Base-by-base conservation (phyloP, 257 asterid genomes). In the Solanum sejunctum region DNA sequence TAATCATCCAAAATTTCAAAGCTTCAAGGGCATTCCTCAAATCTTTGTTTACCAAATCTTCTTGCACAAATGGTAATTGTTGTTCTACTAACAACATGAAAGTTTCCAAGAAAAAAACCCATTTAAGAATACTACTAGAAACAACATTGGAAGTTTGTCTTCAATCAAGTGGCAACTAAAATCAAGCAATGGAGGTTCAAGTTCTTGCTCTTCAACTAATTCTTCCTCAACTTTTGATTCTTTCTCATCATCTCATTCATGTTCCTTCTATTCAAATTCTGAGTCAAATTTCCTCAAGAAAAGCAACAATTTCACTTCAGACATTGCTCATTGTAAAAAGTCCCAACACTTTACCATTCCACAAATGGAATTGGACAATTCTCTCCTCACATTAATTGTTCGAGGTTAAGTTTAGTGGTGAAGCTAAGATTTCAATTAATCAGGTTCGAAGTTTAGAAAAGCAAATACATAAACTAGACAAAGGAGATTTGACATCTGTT, bases 281-380 rank as follows among this genome's bases (percentile, higher is more conserved):
- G 91, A 90, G 69, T 23, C 88, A 7, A 87, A 88, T 7, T 52
- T 83, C 7, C 86, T 83, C 15, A 87, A 93, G 85, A 88, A 93
- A 83, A 93, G 92, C 80, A 87, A 88, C 85, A 89, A 91, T 61
- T 90, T 84, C 3, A 90, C 86, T 5, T 49, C 70, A 20, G 93
- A 90, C 88, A 72, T 87, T 84, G 90, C 92, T 70, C 92, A 93
- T 66, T 92, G 96, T 91, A 92, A 92, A 87, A 91, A 85, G n/a
- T 90, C 96, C 64, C 90, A 89, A 21, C 87, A 89, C 80, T 67
- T 32, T 77, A 52, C 52, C 51, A 54, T 61, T 63, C 54, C 80
- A 45, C 9, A 0, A 67, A 3, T 32, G 4, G 0, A 67, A 67
- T 32, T 17, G 8, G 15, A 0, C 0, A 32, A 15, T 36, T 32